These are phyloP conservation scores for Phragmites australis DNA, from an alignment of 176 grass and related monocot genomes.

Conservation along the genomic window DNA sequence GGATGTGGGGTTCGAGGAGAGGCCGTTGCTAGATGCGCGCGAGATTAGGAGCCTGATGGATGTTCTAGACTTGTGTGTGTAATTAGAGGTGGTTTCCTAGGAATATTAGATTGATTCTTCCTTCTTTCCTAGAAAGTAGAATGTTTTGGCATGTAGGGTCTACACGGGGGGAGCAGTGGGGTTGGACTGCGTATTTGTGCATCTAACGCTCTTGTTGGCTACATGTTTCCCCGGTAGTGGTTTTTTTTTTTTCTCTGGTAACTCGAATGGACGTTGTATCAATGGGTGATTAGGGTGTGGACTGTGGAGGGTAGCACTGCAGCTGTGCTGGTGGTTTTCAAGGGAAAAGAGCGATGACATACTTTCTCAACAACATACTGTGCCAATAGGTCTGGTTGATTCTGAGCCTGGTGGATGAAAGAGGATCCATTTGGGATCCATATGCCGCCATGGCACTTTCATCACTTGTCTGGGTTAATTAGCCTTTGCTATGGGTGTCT, in stretches of 20 bases:
- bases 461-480: not conserved
- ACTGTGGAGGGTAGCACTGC: not conserved
- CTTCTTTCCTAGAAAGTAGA: not conserved
- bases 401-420: not conserved
- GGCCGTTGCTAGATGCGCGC: too few relatives aligned
- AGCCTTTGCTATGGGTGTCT: not conserved
- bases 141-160: not conserved
- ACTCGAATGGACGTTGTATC: not conserved
- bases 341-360: not conserved
- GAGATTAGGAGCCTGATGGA: not conserved
- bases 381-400: not conserved
- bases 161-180: too few relatives aligned
- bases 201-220: not conserved
- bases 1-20: not conserved
- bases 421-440: not conserved
- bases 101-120: not conserved
- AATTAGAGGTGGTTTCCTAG: not conserved
- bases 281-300: not conserved
- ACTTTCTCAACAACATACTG: too few relatives aligned
- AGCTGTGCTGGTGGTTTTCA: not conserved
- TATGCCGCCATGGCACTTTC: not conserved
- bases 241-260: not conserved
- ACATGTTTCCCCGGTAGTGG: not conserved
- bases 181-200: not conserved
- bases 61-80: not conserved